These are phyloP conservation scores for Aspergillus caelatus DNA, from an alignment of 2,329 filamentous ascomycete genomes.

Conservation along the genomic window DNA sequence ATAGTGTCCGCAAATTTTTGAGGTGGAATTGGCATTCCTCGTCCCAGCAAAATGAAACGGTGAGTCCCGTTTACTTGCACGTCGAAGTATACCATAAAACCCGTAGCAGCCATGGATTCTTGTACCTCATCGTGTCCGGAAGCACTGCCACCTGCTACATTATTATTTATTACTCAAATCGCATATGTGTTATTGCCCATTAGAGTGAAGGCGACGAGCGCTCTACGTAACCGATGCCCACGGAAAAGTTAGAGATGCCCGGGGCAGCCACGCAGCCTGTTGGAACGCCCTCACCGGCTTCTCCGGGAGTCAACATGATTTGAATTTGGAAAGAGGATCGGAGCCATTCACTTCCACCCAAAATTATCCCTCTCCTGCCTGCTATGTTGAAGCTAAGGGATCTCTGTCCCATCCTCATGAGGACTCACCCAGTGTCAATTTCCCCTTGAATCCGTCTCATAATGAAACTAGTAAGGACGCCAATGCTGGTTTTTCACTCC, in stretches of 20 bases:
- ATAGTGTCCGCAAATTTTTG: background rate
- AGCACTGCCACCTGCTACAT: background rate
- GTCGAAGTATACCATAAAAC: background rate
- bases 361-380: background rate
- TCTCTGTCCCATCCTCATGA: background rate
- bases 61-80: background rate
- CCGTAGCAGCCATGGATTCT: background rate
- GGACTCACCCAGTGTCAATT: background rate
- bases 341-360: background rate
- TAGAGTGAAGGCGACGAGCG: background rate
- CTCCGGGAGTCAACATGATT: background rate
- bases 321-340: background rate
- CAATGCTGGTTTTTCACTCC: conserved; percentile 1
- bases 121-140: background rate
- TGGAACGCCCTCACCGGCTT: background rate
- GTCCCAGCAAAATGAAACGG: conserved; percentile 1
- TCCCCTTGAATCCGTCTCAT: background rate
- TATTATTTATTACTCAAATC: background rate
- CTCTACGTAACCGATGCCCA: background rate
- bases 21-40: background rate
- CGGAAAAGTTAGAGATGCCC: background rate
- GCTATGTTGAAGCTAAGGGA: background rate
- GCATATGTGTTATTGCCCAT: background rate
- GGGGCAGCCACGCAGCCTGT: background rate
- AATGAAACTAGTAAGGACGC: conserved; percentile 8